Conservation (phyloP, 208 protist genomes). For the Trichomonas vaginalis region DNA sequence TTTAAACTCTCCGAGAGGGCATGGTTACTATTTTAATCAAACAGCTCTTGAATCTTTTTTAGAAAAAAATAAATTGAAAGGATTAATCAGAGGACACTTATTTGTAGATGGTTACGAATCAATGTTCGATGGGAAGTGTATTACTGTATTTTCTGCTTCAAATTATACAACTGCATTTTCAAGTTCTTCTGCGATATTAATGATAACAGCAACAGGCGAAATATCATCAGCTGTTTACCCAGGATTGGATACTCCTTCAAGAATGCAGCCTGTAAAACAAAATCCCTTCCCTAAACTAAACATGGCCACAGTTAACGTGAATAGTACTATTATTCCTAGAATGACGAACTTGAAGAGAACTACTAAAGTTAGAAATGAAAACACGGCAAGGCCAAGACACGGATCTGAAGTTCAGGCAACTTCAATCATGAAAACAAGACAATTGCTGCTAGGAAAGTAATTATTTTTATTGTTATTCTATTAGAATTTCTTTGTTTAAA, state of each 20-base stretch:
- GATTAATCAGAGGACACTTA: conserved; percentile 41
- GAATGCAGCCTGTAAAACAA: neutral
- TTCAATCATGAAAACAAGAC: too few species aligned
- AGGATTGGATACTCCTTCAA: neutral
- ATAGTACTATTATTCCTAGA: neutral
- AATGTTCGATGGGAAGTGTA: conserved; percentile 17
- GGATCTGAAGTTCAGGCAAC: too few species aligned
- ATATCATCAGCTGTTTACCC: neutral
- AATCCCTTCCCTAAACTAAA: neutral
- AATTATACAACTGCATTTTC: conserved; percentile 37
- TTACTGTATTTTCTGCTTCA: conserved; percentile 33
- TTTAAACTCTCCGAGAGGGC: conserved; percentile 23
- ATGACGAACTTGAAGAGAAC: neutral
- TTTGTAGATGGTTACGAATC: conserved; percentile 32
- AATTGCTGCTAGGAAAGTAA: too few species aligned
- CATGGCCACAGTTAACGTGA: neutral
- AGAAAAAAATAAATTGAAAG: conserved; percentile 31
- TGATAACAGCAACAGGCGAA: neutral
- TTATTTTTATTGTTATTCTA: too few species aligned
- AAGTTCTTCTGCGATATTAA: conserved; percentile 40
- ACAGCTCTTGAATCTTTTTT: conserved; percentile 39
- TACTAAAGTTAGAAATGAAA: neutral
- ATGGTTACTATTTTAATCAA: conserved; percentile 29
- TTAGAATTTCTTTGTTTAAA: too few species aligned
- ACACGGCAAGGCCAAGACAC: too few species aligned